Base-by-base conservation (phyloP, 176 grass and related monocot genomes). In the Lolium multiflorum region DNA sequence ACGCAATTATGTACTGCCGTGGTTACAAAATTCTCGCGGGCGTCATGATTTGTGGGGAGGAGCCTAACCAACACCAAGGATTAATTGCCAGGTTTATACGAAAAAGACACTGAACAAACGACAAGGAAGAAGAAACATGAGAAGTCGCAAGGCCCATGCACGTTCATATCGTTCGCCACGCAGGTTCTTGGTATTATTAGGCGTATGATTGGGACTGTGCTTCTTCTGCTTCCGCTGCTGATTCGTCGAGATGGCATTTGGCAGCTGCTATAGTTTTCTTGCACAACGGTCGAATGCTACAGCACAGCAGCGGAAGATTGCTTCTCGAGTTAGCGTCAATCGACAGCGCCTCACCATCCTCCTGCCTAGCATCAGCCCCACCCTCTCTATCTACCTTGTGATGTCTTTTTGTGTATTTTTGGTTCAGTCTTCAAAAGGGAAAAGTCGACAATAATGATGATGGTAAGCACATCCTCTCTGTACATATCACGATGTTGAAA, bases 201-300 rank as follows among this genome's bases (percentile, higher is more conserved):
- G 67, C 74, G n/a, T 41, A 87, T 84, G 75, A 91, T 87, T 84
- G 75, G 25, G 58, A 52, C 4, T 69, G 44, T 3, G 5, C n/a
- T 41, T 41, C 12, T 78, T 18, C n/a, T 26, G 18, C 25, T 12
- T 5, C 25, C 41, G 41, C 41, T 26, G 39, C 9, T 20, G 17
- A 44, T 55, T 54, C n/a, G 17, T 41, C 35, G 69, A 76, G 68
- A 25, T 69, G 82, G 88, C 46, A 54, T 0, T 55, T 54, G 51
- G 51, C 59, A n/a, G 49, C 11, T 49, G 46, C 48, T 18, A 54
- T 15, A 3, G 60, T 49, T 68, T 48, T 50, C 18, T 85, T 60
- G 83, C 61, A 81, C 70, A 81, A 67, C 52, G 58, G 22, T 81
- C 68, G 67, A 85, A 57, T 65, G 70, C 39, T 71, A 24, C 43